These are phyloP conservation scores for Proliferodiscus dingleyae DNA, from an alignment of 2,329 filamentous ascomycete genomes.

Conservation along the genomic window DNA sequence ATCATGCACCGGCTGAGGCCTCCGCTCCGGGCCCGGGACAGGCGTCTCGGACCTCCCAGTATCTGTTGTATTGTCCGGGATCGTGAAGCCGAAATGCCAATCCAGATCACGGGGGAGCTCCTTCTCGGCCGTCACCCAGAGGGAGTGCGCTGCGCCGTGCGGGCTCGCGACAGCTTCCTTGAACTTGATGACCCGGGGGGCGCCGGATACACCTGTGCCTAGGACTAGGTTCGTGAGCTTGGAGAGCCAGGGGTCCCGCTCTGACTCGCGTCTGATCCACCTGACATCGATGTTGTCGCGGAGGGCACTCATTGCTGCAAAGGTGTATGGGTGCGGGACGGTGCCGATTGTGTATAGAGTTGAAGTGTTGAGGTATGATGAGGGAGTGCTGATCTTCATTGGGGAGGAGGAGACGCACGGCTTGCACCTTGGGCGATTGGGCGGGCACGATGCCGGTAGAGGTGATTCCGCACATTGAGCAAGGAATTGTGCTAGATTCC, in stretches of 20 bases:
- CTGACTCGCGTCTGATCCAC: slow-evolving; percentile 62
- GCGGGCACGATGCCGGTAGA: slow-evolving; percentile 73
- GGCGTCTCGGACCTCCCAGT: slow-evolving; percentile 53
- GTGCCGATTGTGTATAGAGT: slow-evolving; percentile 76
- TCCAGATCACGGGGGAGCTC: slow-evolving; percentile 62
- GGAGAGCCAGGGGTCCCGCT: slow-evolving; percentile 74
- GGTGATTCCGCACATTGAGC: slow-evolving; percentile 70
- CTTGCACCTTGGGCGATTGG: slow-evolving; percentile 69
- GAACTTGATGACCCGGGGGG: slow-evolving; percentile 64
- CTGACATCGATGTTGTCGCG: slow-evolving; percentile 55
- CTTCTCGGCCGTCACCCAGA: slow-evolving; percentile 78
- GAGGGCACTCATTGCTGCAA: slow-evolving; percentile 62
- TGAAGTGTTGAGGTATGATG: slow-evolving; percentile 66
- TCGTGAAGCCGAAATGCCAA: slow-evolving; percentile 83
- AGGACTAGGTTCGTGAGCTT: slow-evolving; percentile 66
- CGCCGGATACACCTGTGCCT: slow-evolving; percentile 56
- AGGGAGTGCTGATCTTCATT: slow-evolving; percentile 62
- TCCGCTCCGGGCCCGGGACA: slow-evolving; percentile 52
- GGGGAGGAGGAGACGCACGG: slow-evolving; percentile 64
- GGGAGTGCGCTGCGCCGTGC: slow-evolving; percentile 54
- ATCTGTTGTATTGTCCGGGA: slow-evolving; percentile 55
- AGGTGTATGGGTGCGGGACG: slow-evolving; percentile 87
- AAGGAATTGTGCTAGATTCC: slow-evolving; percentile 70
- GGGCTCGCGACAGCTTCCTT: slow-evolving; percentile 77
- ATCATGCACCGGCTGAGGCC: slow-evolving; percentile 46